Percentiles rank a stretch among this genome's conserved stretches.
These are phyloP conservation scores for Funneliformis caledonium DNA, from an alignment of 371 early-diverging fungal genomes.

Conservation along the genomic window DNA sequence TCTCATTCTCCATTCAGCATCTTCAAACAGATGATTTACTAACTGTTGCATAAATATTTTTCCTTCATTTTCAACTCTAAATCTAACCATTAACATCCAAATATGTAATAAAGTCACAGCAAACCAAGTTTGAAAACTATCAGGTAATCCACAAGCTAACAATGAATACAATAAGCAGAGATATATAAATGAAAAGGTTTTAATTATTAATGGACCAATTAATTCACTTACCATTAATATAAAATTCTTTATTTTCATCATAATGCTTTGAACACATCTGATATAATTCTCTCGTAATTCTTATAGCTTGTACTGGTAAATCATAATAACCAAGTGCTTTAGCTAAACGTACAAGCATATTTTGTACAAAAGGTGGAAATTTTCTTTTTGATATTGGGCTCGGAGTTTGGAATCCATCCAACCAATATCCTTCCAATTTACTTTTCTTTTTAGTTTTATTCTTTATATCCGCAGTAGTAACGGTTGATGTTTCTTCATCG, in stretches of 20 bases:
- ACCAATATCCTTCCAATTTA: conserved; percentile 28
- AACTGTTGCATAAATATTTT: conserved; percentile 85
- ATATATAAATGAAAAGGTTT: not conserved
- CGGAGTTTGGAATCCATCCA: conserved; percentile 22
- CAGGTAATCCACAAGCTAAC: conserved; percentile 73
- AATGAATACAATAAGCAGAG: not conserved
- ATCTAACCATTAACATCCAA: conserved; percentile 91
- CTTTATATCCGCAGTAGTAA: not conserved
- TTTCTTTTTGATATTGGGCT: no score
- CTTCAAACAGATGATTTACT: conserved; percentile 87
- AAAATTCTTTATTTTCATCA: conserved; percentile 39
- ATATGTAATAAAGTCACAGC: conserved; percentile 87
- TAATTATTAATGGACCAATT: not conserved
- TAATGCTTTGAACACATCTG: conserved; percentile 35
- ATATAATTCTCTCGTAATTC: conserved; percentile 35
- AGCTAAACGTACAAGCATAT: not conserved
- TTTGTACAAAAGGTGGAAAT: conserved; percentile 10
- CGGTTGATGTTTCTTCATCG: not conserved
- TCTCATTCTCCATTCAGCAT: conserved; percentile 82
- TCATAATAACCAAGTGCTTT: conserved; percentile 22
- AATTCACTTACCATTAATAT: conserved; percentile 38
- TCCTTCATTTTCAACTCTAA: conserved; percentile 72
- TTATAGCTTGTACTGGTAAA: conserved; percentile 4
- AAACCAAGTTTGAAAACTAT: conserved; percentile 96
- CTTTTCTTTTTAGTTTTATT: not conserved